A percentile compares a stretch with the other conserved stretches of the same genome.
These are phyloP conservation scores for Scutellaria barbata DNA, from an alignment of 257 asterid species.

Conservation along the genomic window DNA sequence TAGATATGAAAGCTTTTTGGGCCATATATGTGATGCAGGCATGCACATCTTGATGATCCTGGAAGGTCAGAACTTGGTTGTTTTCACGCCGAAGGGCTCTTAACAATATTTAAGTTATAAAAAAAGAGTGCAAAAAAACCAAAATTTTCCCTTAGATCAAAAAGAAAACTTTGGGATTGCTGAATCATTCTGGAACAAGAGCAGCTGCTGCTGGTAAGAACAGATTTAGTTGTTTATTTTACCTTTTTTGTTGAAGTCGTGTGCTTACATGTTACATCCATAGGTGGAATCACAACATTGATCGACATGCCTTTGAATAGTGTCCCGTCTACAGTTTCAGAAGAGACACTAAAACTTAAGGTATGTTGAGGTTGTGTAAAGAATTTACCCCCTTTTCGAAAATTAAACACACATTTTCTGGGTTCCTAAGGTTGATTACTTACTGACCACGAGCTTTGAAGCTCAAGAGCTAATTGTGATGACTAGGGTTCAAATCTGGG, in stretches of 20 bases:
- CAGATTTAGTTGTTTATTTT: constrained; percentile 15
- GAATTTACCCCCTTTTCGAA: too few relatives aligned
- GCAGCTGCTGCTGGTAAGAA: constrained; percentile 95
- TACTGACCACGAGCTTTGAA: too few relatives aligned
- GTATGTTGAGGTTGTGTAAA: constrained; percentile 38
- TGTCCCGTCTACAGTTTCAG: constrained; percentile 84
- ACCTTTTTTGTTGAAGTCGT: neutral
- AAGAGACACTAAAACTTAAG: constrained; percentile 85
- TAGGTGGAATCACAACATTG: constrained; percentile 96
- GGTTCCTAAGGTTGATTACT: neutral
- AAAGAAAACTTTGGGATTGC: too few relatives aligned
- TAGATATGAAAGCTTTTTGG: constrained; percentile 5
- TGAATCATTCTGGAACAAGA: constrained; percentile 94
- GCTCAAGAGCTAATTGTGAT: too few relatives aligned
- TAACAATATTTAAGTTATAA: too few relatives aligned
- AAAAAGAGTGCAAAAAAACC: too few relatives aligned
- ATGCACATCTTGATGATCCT: constrained; percentile 93
- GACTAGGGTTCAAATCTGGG: too few relatives aligned
- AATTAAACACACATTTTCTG: neutral
- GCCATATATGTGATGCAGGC: constrained; percentile 48
- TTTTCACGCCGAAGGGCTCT: too few relatives aligned
- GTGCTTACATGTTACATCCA: neutral
- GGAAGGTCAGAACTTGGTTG: constrained; percentile 97
- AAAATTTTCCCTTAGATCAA: too few relatives aligned
- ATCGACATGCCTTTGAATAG: constrained; percentile 97